phyloP scores from a whole-genome alignment of 495 filamentous ascomycete species.

The Hyaloscypha bicolor region DNA sequence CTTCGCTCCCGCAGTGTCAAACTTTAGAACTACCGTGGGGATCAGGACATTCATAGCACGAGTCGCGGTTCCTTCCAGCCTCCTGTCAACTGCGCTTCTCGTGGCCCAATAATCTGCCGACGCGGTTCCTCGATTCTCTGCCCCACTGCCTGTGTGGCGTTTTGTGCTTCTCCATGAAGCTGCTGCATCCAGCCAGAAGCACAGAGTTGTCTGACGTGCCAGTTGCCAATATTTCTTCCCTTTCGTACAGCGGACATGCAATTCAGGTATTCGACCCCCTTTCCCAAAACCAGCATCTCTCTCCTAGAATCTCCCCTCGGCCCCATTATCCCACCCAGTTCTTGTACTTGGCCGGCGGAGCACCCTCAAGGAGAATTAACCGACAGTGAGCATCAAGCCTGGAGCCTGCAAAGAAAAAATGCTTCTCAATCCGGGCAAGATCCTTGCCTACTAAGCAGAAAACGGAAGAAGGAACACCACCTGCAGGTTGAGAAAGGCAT shows the following conservation, averaged over 20 bases:
- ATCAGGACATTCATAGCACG: no score
- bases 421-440: constrained; percentile 17
- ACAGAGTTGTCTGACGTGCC: constrained; percentile 7
- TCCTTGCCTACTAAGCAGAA: constrained; percentile 3
- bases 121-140: not conserved
- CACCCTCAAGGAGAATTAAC: not conserved
- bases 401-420: constrained; percentile 3
- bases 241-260: not conserved
- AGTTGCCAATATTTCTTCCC: constrained; percentile 5
- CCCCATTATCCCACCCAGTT: not conserved
- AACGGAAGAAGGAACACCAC: not conserved
- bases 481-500: not conserved
- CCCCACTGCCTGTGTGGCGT: not conserved
- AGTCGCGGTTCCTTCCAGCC: no score
- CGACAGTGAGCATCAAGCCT: constrained; percentile 1
- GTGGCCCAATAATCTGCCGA: not conserved
- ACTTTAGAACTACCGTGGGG: no score
- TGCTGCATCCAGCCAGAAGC: constrained; percentile 3
- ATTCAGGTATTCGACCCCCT: not conserved
- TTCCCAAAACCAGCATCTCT: not conserved
- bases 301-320: not conserved
- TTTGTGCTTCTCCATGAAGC: not conserved
- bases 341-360: not conserved
- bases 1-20: not conserved
- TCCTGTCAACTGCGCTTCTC: no score